Evolutionary conservation across 106 monocot genomes (phyloP).

Genomic region (Dioscorea alata): DNA sequence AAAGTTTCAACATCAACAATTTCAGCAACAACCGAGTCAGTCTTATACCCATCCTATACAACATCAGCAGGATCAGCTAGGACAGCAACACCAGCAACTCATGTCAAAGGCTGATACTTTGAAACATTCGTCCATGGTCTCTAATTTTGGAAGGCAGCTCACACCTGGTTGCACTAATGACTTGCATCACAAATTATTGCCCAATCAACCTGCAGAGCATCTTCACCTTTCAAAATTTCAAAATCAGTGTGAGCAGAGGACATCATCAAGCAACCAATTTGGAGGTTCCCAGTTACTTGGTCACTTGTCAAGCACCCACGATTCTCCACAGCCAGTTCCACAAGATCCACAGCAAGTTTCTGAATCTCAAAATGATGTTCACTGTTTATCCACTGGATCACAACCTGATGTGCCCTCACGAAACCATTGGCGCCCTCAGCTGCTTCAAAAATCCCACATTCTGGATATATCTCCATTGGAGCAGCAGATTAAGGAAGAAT

Average conservation of each 20-base stretch:
- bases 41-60: slow-evolving; percentile 28
- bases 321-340: slow-evolving; percentile 30
- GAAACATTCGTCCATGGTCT: slow-evolving; percentile 30
- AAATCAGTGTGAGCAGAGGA: slow-evolving; percentile 41
- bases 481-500: slow-evolving; percentile 46
- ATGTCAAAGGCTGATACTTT: slow-evolving; percentile 25
- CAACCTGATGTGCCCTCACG: slow-evolving; percentile 37
- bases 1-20: slow-evolving; percentile 42
- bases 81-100: slow-evolving; percentile 37
- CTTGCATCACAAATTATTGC: slow-evolving; percentile 27
- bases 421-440: slow-evolving; percentile 39
- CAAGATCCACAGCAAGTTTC: slow-evolving; percentile 34
- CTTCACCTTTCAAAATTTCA: slow-evolving; percentile 43
- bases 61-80: slow-evolving; percentile 27
- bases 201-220: slow-evolving; percentile 34
- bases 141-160: slow-evolving; percentile 37
- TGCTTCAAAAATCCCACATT: slow-evolving; percentile 25
- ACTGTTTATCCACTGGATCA: slow-evolving; percentile 33
- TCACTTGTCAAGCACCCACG: slow-evolving; percentile 38
- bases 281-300: slow-evolving; percentile 33
- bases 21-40: slow-evolving; percentile 41
- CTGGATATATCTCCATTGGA: slow-evolving; percentile 32
- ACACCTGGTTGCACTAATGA: slow-evolving; percentile 36
- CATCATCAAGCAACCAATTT: slow-evolving; percentile 10
- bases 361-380: slow-evolving; percentile 43